Conservation (phyloP, 805 yeast species). For the Schizosaccharomyces pombe region DNA sequence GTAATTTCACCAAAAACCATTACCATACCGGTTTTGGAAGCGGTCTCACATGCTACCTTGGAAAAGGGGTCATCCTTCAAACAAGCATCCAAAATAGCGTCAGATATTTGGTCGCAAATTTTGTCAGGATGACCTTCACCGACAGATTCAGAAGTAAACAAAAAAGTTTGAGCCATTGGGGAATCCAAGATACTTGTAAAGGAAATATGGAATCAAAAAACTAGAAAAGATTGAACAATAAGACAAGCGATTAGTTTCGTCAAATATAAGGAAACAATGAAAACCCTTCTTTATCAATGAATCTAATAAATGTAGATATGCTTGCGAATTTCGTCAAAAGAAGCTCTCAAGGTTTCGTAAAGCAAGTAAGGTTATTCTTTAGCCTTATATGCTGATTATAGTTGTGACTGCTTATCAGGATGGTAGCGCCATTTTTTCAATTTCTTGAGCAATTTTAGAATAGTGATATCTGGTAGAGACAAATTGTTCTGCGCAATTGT, state of each 20-base stretch:
- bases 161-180: slow-evolving; percentile 23
- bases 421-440: too few relatives aligned
- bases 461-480: too few relatives aligned
- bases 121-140: slow-evolving; percentile 44
- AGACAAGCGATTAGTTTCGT: background rate
- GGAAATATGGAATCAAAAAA: background rate
- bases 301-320: too few relatives aligned
- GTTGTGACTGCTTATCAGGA: too few relatives aligned
- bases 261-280: too few relatives aligned
- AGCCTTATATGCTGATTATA: too few relatives aligned
- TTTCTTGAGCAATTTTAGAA: too few relatives aligned
- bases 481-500: too few relatives aligned
- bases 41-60: slow-evolving; percentile 98
- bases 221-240: background rate
- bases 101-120: slow-evolving; percentile 91
- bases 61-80: slow-evolving; percentile 85
- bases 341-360: too few relatives aligned
- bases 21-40: slow-evolving; percentile 97
- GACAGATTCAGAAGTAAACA: slow-evolving; percentile 46
- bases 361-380: too few relatives aligned
- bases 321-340: too few relatives aligned
- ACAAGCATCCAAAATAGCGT: slow-evolving; percentile 95
- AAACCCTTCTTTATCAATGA: too few relatives aligned
- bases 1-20: slow-evolving; percentile 99
- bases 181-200: background rate